Evolutionary conservation across 805 yeast genomes (phyloP), one percentile per base, ranked within the genome.

Genomic region (Saccharomyces mikatae): DNA sequence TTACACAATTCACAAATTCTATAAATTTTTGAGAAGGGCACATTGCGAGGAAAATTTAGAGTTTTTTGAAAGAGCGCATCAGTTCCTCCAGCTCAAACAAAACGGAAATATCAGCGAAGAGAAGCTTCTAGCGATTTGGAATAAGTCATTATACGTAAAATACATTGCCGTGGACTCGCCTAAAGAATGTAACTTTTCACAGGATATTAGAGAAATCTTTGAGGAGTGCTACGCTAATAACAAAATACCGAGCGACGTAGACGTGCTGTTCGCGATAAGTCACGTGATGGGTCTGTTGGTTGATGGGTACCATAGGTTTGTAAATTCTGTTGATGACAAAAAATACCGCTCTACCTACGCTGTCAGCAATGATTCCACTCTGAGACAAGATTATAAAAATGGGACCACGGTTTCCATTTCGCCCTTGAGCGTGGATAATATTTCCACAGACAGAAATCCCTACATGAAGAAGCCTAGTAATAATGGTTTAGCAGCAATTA

Each of bases 11-110:
- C 48, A 41, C 17, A 59, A 58, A 21, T 69, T 69, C 46, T 58
- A 60, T 26, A 58, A 59, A 17, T 69, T 62, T 51, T 41, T 67
- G 46, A 52, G 50, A 11, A 54, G 55, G 30, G 56, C 64, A 17
- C 71, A 69, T 49, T 68, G 71, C 54, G 67, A 64, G 14, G 73
- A 69, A 59, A 69, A 68, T 53, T 58, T 66, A 28, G 61, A 59
- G 47, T 68, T 69, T 46, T 60, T 66, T 11, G 50, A 52, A 31
- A 27, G 30, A 26, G 51, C 32, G 26, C 26, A 32, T 26, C 44
- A 46, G 27, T 44, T 49, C 46, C 49, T 36, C 26, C 48, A 46
- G 14, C n/a, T 28, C 21, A 26, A 46, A 11, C 48, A 46, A 26
- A 46, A 22, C 21, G 10, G 30, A 3, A 27, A 11, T 8, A 22